Base-by-base conservation (phyloP, 2,329 filamentous ascomycete species). In the Meredithiella fracta region DNA sequence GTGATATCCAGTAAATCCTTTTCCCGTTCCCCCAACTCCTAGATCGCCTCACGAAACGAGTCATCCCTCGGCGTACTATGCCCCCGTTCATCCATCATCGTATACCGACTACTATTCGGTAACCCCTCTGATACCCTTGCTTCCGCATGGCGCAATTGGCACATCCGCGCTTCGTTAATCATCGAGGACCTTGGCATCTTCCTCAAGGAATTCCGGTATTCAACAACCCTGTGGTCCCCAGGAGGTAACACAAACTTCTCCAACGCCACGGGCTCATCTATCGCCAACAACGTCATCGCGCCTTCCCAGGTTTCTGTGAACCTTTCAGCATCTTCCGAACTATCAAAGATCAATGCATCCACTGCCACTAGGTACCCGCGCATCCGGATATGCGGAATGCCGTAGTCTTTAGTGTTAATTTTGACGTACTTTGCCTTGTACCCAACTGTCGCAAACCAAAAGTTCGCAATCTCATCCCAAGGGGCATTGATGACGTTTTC, bases 341-440 rank as follows among this genome's bases (percentile, higher is more conserved):
- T 1, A 64, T 59, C 29, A 69, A 52, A 11, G 65, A 67, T 20
- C n/a, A 14, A 23, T n/a, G 25, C 29, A 56, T 77, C 69, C n/a
- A 83, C 63, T 14, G 74, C 77, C 29, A 83, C 62, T 60, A 82
- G 69, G 62, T 85, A 85, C 1, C 74, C 76, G 34, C 82, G 72
- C 42, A 69, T 66, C 1, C 82, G 72, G 0, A 82, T 87, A 55
- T 91, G 86, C 0, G 86, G 86, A 0, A 90, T 67, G 58, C 86
- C 86, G 61, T 75, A 88, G 2, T 83, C 67, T 63, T 88, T 88
- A 0, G 80, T 83, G 62, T 90, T 83, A 0, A 85, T 67, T 3
- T 67, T 68, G 0, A 72, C 60, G 51, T 70, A 72, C 0, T 64
- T 63, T 0, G 74, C 74, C 1, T 71, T 64, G 61, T 90, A 91